Conservation (phyloP, 176 grass and related monocot genomes). For the Tillandsia fasciculata region DNA sequence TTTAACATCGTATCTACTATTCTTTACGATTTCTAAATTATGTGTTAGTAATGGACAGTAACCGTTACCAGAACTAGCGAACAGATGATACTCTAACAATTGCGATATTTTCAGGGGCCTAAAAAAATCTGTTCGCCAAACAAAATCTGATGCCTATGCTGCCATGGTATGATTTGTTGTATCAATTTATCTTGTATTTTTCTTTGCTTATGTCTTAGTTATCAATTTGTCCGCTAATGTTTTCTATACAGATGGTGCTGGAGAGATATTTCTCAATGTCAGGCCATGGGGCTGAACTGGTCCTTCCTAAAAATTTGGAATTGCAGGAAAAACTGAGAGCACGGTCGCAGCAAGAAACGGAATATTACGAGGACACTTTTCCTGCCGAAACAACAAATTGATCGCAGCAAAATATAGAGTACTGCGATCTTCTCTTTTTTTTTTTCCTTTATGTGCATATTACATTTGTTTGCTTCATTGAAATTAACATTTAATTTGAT, state of each 20-base stretch:
- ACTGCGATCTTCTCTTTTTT: too few species aligned
- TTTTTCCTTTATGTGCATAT: too few species aligned
- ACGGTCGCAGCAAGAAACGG: constrained; percentile 14
- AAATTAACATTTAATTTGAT: too few species aligned
- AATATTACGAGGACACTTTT: constrained; percentile 11
- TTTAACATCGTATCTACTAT: too few species aligned
- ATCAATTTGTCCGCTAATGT: background rate
- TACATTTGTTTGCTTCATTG: too few species aligned
- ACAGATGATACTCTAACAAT: background rate
- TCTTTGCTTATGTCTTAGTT: background rate
- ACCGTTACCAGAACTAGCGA: background rate
- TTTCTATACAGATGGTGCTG: constrained; percentile 52
- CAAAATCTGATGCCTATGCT: constrained; percentile 75
- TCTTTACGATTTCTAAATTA: too few species aligned
- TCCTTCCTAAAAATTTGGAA: constrained; percentile 63
- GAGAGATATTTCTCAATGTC: constrained; percentile 64
- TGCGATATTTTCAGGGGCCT: constrained; percentile 41
- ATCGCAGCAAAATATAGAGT: too few species aligned
- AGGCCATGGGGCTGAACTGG: constrained; percentile 50
- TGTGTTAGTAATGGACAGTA: too few species aligned
- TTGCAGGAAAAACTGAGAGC: constrained; percentile 42
- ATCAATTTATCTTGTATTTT: constrained; percentile 3
- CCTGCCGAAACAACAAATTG: background rate
- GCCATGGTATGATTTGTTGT: constrained; percentile 41
- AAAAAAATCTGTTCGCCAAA: constrained; percentile 41